These are phyloP conservation scores for Licmophora abbreviata DNA, from an alignment of 108 stramenopile species.

Conservation along the genomic window DNA sequence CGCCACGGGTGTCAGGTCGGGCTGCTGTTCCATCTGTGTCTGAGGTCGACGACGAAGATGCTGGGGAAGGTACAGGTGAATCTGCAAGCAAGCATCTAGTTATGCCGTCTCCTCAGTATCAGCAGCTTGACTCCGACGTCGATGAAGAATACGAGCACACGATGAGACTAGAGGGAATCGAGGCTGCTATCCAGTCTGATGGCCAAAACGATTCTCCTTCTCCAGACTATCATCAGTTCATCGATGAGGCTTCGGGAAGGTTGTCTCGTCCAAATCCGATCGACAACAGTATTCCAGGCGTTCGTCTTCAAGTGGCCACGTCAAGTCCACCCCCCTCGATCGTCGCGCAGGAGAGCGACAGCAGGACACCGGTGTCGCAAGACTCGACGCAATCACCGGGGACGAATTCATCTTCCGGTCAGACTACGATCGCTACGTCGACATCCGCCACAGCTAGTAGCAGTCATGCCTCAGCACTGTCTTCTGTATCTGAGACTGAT, in stretches of 20 bases:
- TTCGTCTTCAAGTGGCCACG: background rate
- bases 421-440: conserved; percentile 16
- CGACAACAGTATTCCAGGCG: background rate
- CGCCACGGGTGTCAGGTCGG: no score
- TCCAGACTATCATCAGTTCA: conserved; percentile 3
- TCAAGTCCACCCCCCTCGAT: background rate
- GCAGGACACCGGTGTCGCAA: no score
- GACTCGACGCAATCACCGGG: conserved; percentile 18
- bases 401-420: conserved; percentile 20
- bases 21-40: no score
- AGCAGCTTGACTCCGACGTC: conserved; percentile 1
- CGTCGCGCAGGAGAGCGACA: no score
- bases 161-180: background rate
- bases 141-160: conserved; percentile 8
- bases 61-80: no score
- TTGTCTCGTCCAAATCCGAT: background rate
- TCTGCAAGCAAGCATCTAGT: no score
- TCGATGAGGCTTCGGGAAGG: background rate
- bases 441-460: conserved; percentile 11
- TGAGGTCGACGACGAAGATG: no score
- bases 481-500: conserved; percentile 30
- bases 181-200: no score
- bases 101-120: background rate
- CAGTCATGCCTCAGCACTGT: conserved; percentile 7
- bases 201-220: conserved; percentile 10